These are phyloP conservation scores for Trametes cinnabarina DNA, from an alignment of 768 basidiomycete genomes.

Conservation along the genomic window DNA sequence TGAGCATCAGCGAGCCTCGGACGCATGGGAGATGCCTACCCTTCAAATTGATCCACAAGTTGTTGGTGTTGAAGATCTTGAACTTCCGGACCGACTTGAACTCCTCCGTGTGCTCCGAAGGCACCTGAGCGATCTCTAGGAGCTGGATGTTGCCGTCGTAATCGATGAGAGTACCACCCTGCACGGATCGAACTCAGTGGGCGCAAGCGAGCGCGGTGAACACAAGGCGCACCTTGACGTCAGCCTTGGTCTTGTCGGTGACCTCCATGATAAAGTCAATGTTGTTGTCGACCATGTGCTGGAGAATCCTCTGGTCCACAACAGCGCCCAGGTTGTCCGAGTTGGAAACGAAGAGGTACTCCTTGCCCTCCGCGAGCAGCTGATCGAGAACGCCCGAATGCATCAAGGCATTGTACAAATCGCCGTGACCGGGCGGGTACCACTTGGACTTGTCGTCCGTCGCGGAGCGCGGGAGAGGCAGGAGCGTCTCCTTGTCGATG, in stretches of 20 bases:
- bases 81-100: slow-evolving; percentile 90
- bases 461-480: slow-evolving; percentile 76
- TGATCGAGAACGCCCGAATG: slow-evolving; percentile 91
- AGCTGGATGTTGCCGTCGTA: slow-evolving; percentile 87
- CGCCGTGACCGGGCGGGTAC: slow-evolving; percentile 98
- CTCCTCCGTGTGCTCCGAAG: slow-evolving; percentile 89
- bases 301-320: slow-evolving; percentile 56
- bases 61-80: slow-evolving; percentile 92
- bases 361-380: slow-evolving; percentile 87
- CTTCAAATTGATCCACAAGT: slow-evolving; percentile 76
- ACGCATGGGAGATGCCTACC: slow-evolving; percentile 38
- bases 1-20: neutral
- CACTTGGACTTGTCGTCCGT: slow-evolving; percentile 86
- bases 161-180: slow-evolving; percentile 83
- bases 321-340: slow-evolving; percentile 95
- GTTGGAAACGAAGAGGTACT: slow-evolving; percentile 97
- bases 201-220: too few species aligned
- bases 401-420: slow-evolving; percentile 88
- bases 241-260: slow-evolving; percentile 96
- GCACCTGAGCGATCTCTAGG: slow-evolving; percentile 93
- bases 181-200: too few species aligned
- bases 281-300: slow-evolving; percentile 78
- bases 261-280: slow-evolving; percentile 94
- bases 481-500: slow-evolving; percentile 84
- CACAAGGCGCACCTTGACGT: slow-evolving; percentile 46